These are phyloP conservation scores for Tulasnella sp. DNA, from an alignment of 768 basidiomycete species.

Conservation along the genomic window DNA sequence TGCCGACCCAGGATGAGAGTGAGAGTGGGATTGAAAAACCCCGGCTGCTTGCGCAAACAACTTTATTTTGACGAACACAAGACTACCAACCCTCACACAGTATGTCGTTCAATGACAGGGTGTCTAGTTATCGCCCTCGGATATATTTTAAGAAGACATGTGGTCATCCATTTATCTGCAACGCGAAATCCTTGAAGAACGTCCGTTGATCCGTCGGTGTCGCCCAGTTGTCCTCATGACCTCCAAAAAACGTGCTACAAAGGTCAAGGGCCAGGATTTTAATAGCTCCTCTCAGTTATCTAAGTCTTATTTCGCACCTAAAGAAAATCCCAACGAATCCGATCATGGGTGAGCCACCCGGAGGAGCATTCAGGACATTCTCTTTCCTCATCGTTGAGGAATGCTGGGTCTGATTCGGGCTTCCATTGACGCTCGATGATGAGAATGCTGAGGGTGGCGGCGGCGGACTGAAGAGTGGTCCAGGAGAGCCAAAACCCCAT, in stretches of 20 bases:
- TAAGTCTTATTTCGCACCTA: conserved; percentile 38
- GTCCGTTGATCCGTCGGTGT: conserved; percentile 64
- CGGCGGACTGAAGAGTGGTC: neutral
- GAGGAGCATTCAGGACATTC: neutral
- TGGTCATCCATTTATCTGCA: conserved; percentile 23
- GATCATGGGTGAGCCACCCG: conserved; percentile 18
- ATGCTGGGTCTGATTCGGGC: conserved; percentile 1
- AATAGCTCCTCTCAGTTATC: conserved; percentile 2
- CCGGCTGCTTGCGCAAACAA: no score
- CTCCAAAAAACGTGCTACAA: conserved; percentile 65
- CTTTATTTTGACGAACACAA: no score
- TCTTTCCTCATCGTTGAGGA: neutral
- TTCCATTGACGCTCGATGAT: neutral
- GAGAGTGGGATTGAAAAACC: no score
- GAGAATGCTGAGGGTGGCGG: neutral
- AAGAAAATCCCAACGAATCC: conserved; percentile 55
- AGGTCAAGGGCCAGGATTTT: neutral
- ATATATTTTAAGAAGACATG: no score
- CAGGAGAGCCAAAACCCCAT: neutral
- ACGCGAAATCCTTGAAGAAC: conserved; percentile 63
- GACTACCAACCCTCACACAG: no score
- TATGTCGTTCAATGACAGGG: no score
- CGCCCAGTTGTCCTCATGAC: conserved; percentile 53
- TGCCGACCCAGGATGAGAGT: no score
- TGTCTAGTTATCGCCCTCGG: no score